phyloP scores from a whole-genome alignment of 2,329 filamentous ascomycete species.

The Trichophyton verrucosum region DNA sequence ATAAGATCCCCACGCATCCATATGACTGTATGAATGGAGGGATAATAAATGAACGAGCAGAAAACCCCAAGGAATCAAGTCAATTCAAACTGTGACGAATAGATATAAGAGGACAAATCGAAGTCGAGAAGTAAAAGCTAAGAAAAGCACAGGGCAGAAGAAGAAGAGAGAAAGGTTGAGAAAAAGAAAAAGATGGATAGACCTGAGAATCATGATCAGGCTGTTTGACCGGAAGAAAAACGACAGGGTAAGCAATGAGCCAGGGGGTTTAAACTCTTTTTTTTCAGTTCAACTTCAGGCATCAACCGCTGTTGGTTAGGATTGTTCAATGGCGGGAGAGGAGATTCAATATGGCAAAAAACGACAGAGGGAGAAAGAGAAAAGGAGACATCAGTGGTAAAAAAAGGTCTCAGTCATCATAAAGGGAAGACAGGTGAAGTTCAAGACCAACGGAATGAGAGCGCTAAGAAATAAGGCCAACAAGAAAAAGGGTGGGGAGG shows the following conservation, averaged over 20 bases:
- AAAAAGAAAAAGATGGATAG: background rate
- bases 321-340: background rate
- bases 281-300: background rate
- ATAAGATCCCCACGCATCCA: background rate
- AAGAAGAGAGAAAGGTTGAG: too few relatives aligned
- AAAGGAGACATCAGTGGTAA: background rate
- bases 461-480: slow-evolving; percentile 1
- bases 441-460: background rate
- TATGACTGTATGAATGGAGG: background rate
- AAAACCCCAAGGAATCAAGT: background rate
- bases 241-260: slow-evolving; percentile 12
- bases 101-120: slow-evolving; percentile 9
- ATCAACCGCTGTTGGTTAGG: background rate
- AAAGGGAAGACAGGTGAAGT: background rate
- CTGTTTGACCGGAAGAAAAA: slow-evolving; percentile 12
- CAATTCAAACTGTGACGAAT: slow-evolving; percentile 1
- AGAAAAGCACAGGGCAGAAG: too few relatives aligned
- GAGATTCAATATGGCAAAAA: background rate
- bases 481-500: slow-evolving; percentile 8
- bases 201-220: background rate
- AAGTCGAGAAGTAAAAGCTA: background rate
- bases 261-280: background rate
- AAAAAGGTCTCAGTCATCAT: background rate
- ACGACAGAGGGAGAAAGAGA: background rate
- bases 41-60: background rate